Percentiles rank a stretch among this genome's conserved stretches.
Evolutionary conservation across 176 grass and related monocot genomes (phyloP).

Genomic region (Eleusine indica): DNA sequence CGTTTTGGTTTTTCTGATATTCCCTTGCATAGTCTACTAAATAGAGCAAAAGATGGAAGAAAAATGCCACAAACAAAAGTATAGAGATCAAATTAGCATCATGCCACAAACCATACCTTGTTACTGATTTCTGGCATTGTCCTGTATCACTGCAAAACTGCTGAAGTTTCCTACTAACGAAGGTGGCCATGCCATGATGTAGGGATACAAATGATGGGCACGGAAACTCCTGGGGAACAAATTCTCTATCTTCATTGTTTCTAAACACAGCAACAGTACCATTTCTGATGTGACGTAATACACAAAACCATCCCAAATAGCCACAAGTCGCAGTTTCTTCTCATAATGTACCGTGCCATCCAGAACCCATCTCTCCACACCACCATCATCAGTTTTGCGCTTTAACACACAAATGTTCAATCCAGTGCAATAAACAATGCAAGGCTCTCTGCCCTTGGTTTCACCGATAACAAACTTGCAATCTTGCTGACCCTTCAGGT

Average conservation of each 20-base stretch:
- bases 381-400: neutral
- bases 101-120: too few species aligned
- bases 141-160: too few species aligned
- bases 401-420: neutral
- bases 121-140: too few species aligned
- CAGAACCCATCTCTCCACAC: neutral
- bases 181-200: slow-evolving; percentile 26
- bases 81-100: too few species aligned
- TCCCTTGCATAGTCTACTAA: too few species aligned
- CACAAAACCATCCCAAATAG: neutral
- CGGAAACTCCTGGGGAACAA: neutral
- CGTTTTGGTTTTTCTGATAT: too few species aligned
- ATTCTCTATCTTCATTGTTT: slow-evolving; percentile 1
- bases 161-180: neutral
- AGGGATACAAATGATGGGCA: neutral
- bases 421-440: slow-evolving; percentile 13
- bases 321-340: accelerated
- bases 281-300: neutral
- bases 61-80: too few species aligned
- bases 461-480: neutral
- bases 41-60: too few species aligned
- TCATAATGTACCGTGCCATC: neutral
- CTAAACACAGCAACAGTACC: slow-evolving; percentile 15
- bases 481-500: neutral
- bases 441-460: neutral